Percentiles rank a stretch among this genome's conserved stretches.
Conservation (phyloP, 768 basidiomycete genomes). For the Boletus subparvulus region DNA sequence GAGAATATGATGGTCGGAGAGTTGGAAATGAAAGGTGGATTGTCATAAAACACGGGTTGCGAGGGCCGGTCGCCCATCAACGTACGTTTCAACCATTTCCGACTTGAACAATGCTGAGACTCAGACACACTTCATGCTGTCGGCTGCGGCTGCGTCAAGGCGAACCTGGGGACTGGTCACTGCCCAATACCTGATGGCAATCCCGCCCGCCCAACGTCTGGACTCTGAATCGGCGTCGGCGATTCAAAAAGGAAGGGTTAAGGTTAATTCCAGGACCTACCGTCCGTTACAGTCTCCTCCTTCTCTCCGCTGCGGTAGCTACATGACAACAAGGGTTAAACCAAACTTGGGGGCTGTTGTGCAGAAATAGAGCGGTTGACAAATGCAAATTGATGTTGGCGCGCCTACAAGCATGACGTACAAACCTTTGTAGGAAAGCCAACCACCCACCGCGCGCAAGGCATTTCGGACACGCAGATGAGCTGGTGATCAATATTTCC, state of each 20-base stretch:
- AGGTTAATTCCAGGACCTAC: neutral
- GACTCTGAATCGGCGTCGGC: neutral
- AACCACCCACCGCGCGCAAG: neutral
- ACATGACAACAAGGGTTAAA: neutral
- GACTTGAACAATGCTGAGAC: too few species aligned
- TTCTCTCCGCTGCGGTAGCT: neutral
- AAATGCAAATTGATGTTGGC: neutral
- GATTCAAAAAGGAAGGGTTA: neutral
- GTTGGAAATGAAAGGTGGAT: neutral
- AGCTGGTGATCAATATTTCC: neutral
- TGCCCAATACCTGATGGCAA: neutral
- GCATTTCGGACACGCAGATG: neutral
- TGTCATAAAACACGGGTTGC: too few species aligned
- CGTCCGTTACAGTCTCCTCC: neutral
- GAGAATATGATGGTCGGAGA: neutral
- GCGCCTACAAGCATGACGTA: constrained; percentile 4
- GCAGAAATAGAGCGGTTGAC: neutral
- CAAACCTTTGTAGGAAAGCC: neutral
- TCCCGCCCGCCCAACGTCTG: neutral
- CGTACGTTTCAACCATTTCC: too few species aligned
- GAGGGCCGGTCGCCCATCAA: too few species aligned
- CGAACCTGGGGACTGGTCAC: neutral
- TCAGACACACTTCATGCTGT: neutral
- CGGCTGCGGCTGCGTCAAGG: neutral
- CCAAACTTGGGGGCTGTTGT: neutral